Conservation (phyloP, 1,139 yeast genomes). For the Blastobotrys apis region DNA sequence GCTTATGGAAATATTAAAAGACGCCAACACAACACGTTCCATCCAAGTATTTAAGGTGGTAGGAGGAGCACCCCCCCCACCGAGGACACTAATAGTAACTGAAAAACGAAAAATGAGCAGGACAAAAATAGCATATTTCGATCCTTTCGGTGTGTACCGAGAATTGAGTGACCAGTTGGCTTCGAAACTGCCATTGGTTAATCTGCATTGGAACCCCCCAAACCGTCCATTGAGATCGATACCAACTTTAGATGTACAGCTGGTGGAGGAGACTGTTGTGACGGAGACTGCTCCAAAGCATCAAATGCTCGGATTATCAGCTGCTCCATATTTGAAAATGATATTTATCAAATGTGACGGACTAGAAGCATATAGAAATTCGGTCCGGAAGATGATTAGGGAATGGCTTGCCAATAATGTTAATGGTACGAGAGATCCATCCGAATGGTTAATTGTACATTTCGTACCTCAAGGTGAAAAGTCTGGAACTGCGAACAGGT, state of each 20-base stretch:
- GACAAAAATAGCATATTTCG: constrained; percentile 66
- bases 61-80: too few species aligned
- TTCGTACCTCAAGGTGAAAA: constrained; percentile 47
- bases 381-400: constrained; percentile 71
- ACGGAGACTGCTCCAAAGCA: constrained; percentile 34
- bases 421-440: constrained; percentile 41
- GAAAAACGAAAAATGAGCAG: too few species aligned
- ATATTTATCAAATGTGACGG: constrained; percentile 66
- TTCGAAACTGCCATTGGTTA: constrained; percentile 58
- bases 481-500: constrained; percentile 40
- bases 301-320: constrained; percentile 41
- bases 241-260: constrained; percentile 52
- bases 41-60: too few species aligned
- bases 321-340: constrained; percentile 57
- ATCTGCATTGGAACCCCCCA: constrained; percentile 72
- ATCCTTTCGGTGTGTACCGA: constrained; percentile 71
- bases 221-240: constrained; percentile 63
- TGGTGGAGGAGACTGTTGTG: constrained; percentile 60
- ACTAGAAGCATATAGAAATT: constrained; percentile 69
- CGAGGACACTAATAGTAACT: too few species aligned
- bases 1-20: too few species aligned
- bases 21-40: too few species aligned
- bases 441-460: constrained; percentile 65
- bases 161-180: constrained; percentile 50
- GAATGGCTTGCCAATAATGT: constrained; percentile 68